Conservation (phyloP, 108 stramenopile genomes). For the Nitzschia sp. region DNA sequence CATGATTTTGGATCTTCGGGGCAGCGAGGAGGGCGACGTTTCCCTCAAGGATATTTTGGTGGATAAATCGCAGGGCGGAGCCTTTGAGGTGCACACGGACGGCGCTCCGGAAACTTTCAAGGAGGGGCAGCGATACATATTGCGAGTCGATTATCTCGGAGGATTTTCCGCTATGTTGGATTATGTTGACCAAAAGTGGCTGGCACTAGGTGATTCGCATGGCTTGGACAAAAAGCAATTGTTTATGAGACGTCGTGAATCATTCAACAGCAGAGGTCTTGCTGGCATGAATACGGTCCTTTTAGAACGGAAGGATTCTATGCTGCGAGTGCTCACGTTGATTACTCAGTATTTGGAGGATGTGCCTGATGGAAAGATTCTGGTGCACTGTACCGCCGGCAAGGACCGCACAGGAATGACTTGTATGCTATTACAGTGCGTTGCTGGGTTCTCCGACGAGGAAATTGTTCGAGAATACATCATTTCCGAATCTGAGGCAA, state of each 20-base stretch:
- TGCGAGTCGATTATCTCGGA: not conserved
- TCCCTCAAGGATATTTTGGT: not conserved
- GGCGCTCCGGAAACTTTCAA: not conserved
- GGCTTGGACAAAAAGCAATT: not conserved
- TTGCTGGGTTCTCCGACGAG: conserved; percentile 7
- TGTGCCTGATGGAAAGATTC: conserved; percentile 11
- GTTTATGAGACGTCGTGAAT: not conserved
- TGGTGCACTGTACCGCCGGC: conserved; percentile 9
- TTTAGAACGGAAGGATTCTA: not conserved
- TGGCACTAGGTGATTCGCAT: not conserved
- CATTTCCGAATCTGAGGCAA: not conserved
- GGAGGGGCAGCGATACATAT: not conserved
- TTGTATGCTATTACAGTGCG: conserved; percentile 2
- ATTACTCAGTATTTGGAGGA: conserved; percentile 8
- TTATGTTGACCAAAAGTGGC: conserved; percentile 6
- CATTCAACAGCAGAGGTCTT: conserved; percentile 1
- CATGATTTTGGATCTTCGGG: conserved; percentile 11
- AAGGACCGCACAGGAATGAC: conserved; percentile 8
- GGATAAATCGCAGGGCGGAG: not conserved
- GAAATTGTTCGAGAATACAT: not conserved
- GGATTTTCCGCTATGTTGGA: not conserved
- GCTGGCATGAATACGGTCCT: not conserved
- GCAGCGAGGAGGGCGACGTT: not conserved
- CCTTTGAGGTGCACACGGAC: not conserved
- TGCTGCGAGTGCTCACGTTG: not conserved